These are phyloP conservation scores for Coemansia sp. DNA, from an alignment of 192 early-diverging fungal genomes.

Conservation along the genomic window DNA sequence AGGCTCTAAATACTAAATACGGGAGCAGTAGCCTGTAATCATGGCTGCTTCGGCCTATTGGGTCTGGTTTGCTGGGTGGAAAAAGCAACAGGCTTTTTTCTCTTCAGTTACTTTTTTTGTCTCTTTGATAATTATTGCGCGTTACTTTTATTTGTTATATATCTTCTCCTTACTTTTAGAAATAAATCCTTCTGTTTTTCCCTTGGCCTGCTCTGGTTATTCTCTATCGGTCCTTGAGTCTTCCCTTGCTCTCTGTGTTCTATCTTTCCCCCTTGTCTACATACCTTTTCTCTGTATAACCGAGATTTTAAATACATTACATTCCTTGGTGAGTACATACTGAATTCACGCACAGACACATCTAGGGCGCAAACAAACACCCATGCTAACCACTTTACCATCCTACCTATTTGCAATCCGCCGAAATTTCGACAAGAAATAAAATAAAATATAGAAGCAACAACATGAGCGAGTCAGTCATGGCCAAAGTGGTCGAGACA, in stretches of 20 bases:
- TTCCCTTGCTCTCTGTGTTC: background rate
- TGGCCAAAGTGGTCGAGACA: constrained; percentile 30
- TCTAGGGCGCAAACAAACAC: background rate
- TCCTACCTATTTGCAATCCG: background rate
- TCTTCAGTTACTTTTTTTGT: background rate
- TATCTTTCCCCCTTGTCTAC: background rate
- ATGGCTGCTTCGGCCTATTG: too few relatives aligned
- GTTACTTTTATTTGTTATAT: constrained; percentile 11
- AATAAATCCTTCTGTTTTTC: background rate
- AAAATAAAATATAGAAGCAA: constrained; percentile 4
- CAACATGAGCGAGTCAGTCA: constrained; percentile 45
- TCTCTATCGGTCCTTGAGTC: background rate
- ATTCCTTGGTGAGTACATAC: background rate
- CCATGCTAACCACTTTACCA: background rate
- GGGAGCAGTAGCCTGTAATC: too few relatives aligned
- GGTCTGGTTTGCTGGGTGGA: background rate
- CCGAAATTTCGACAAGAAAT: background rate
- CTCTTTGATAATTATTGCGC: background rate
- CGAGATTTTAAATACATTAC: background rate
- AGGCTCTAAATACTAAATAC: too few relatives aligned
- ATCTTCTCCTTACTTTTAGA: background rate
- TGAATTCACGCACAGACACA: background rate
- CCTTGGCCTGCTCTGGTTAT: background rate
- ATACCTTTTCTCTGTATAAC: background rate
- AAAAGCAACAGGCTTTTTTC: background rate